These are phyloP conservation scores for Proteromonas lacertae DNA, from an alignment of 352 stramenopile genomes.

Conservation along the genomic window DNA sequence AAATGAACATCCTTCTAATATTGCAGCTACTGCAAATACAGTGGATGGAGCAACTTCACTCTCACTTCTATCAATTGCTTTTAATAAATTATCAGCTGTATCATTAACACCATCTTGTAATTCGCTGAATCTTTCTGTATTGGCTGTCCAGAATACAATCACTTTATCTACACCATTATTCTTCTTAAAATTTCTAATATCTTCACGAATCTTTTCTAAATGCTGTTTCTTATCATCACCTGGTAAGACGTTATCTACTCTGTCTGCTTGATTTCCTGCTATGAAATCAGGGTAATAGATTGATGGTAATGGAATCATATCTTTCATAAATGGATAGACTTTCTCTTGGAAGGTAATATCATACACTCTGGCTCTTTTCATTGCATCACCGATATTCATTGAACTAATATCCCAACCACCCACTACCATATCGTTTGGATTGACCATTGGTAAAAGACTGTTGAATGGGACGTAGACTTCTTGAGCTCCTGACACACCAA, in stretches of 20 bases:
- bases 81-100: slow-evolving; percentile 74
- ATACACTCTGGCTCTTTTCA: slow-evolving; percentile 71
- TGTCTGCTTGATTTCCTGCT: slow-evolving; percentile 85
- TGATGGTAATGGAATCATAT: slow-evolving; percentile 69
- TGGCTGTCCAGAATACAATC: slow-evolving; percentile 94
- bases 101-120: slow-evolving; percentile 91
- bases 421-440: slow-evolving; percentile 87
- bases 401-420: slow-evolving; percentile 92
- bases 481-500: slow-evolving; percentile 54
- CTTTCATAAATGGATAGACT: slow-evolving; percentile 72
- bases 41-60: slow-evolving; percentile 60
- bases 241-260: slow-evolving; percentile 73
- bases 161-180: slow-evolving; percentile 77
- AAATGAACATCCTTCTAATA: slow-evolving; percentile 87
- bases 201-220: slow-evolving; percentile 40
- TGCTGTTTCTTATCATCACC: slow-evolving; percentile 80
- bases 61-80: slow-evolving; percentile 43
- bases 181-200: slow-evolving; percentile 77
- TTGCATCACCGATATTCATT: slow-evolving; percentile 74
- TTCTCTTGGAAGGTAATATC: slow-evolving; percentile 84
- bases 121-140: slow-evolving; percentile 90
- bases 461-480: slow-evolving; percentile 83
- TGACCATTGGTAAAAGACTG: slow-evolving; percentile 80
- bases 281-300: slow-evolving; percentile 99
- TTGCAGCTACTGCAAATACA: slow-evolving; percentile 83